Percentiles rank a stretch among this genome's conserved stretches.
Evolutionary conservation across 257 asterid genomes (phyloP).

Genomic region (Solanum pimpinellifolium): DNA sequence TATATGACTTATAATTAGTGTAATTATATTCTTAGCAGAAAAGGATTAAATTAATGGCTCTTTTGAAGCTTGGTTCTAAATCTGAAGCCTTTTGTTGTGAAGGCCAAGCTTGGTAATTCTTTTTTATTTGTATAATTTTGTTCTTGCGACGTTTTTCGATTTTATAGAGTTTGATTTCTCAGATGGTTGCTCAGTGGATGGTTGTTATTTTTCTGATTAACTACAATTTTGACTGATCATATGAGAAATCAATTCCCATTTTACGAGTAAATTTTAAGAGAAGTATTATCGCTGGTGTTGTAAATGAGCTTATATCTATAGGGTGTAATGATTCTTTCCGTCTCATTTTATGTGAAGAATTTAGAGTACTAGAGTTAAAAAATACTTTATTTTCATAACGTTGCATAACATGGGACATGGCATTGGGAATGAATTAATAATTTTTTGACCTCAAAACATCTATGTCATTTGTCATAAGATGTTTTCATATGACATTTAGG

Average conservation of each 20-base stretch:
- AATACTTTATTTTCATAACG: neutral
- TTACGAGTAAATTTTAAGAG: neutral
- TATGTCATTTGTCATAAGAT: too few species aligned
- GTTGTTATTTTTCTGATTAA: neutral
- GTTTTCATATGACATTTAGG: neutral
- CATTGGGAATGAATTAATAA: neutral
- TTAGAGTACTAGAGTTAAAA: neutral
- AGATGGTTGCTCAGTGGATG: neutral
- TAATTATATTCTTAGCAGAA: neutral
- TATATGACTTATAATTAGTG: neutral
- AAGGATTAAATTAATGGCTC: conserved; percentile 33
- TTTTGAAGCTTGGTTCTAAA: conserved; percentile 72
- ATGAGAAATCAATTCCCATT: neutral
- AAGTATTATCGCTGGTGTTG: neutral
- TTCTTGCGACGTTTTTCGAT: neutral
- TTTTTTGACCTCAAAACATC: neutral
- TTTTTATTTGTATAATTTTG: neutral
- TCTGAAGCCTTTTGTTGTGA: conserved; percentile 70
- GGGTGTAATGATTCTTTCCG: neutral
- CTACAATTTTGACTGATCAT: neutral
- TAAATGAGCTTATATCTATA: neutral
- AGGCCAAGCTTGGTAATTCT: conserved; percentile 57
- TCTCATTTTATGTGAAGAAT: neutral
- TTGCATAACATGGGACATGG: neutral
- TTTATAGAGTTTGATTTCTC: neutral